phyloP scores from a whole-genome alignment of 2,329 filamentous ascomycete genomes.

The Neospermospora avenae region DNA sequence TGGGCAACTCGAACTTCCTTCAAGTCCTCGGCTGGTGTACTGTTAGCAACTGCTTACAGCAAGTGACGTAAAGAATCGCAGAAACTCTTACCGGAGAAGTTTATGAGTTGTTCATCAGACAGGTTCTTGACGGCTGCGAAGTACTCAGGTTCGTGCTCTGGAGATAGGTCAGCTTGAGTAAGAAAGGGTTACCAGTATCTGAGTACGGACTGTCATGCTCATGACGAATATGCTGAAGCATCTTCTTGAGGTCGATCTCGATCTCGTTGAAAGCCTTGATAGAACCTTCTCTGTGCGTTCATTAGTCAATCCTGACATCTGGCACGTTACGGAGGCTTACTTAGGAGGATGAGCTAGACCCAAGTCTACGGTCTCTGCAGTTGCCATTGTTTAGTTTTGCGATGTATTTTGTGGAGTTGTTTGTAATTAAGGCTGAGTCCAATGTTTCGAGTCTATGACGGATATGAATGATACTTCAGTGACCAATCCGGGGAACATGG shows the following conservation, averaged over 20 bases:
- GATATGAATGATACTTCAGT: not conserved
- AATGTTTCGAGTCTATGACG: not conserved
- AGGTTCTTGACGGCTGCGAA: slow-evolving; percentile 45
- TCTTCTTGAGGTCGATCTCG: slow-evolving; percentile 49
- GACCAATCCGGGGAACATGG: not conserved
- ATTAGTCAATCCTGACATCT: not conserved
- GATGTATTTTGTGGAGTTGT: not conserved
- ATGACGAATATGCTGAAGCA: slow-evolving; percentile 48
- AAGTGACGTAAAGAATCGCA: not conserved
- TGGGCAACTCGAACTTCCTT: slow-evolving; percentile 43
- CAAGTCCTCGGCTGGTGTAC: slow-evolving; percentile 41
- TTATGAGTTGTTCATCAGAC: slow-evolving; percentile 31
- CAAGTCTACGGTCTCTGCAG: slow-evolving; percentile 49
- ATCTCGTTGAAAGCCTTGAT: slow-evolving; percentile 48
- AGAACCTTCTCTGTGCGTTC: slow-evolving; percentile 43
- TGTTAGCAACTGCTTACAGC: slow-evolving; percentile 16
- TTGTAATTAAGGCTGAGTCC: not conserved
- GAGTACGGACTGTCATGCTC: slow-evolving; percentile 42
- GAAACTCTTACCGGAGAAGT: slow-evolving; percentile 32
- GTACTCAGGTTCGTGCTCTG: slow-evolving; percentile 54
- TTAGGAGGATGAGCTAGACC: slow-evolving; percentile 41
- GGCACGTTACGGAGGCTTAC: slow-evolving; percentile 11
- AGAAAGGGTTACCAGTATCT: not conserved
- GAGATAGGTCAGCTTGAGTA: not conserved
- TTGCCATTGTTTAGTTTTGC: slow-evolving; percentile 26